phyloP scores from a whole-genome alignment of 2,329 filamentous ascomycete genomes.

The Metarhizium sp. region DNA sequence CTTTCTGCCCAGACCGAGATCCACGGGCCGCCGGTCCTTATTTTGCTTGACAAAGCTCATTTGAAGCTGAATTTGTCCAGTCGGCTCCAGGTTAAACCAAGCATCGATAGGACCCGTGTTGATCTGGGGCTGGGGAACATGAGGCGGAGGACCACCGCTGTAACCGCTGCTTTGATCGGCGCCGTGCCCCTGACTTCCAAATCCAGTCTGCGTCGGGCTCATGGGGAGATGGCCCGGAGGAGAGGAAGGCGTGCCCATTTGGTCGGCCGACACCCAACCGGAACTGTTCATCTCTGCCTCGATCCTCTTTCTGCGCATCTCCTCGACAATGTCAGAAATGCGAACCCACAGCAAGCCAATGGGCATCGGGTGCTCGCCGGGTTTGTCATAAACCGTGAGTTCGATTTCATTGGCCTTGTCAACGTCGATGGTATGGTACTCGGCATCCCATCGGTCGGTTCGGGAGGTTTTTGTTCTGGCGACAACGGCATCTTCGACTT shows the following conservation, averaged over 20 bases:
- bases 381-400: slow-evolving; percentile 94
- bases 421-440: slow-evolving; percentile 85
- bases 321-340: slow-evolving; percentile 94
- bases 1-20: slow-evolving; percentile 86
- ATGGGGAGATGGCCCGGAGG: slow-evolving; percentile 49
- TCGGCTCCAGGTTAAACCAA: slow-evolving; percentile 95
- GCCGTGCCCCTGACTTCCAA: slow-evolving; percentile 31
- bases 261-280: slow-evolving; percentile 95
- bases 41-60: slow-evolving; percentile 89
- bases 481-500: slow-evolving; percentile 90
- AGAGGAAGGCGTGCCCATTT: slow-evolving; percentile 59
- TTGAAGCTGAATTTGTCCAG: slow-evolving; percentile 82
- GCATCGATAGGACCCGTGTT: slow-evolving; percentile 65
- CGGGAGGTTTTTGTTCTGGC: slow-evolving; percentile 78
- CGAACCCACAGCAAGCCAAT: slow-evolving; percentile 95
- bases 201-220: slow-evolving; percentile 35
- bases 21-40: slow-evolving; percentile 72
- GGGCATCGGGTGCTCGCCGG: slow-evolving; percentile 79
- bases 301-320: slow-evolving; percentile 94
- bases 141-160: slow-evolving; percentile 19
- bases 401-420: slow-evolving; percentile 99
- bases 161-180: slow-evolving; percentile 14
- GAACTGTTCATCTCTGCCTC: slow-evolving; percentile 91
- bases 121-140: slow-evolving; percentile 37
- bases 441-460: slow-evolving; percentile 84